A percentile compares a stretch with the other conserved stretches of the same genome.
phyloP scores from a whole-genome alignment of 2,329 filamentous ascomycete genomes.

The Aspergillus glaucus region DNA sequence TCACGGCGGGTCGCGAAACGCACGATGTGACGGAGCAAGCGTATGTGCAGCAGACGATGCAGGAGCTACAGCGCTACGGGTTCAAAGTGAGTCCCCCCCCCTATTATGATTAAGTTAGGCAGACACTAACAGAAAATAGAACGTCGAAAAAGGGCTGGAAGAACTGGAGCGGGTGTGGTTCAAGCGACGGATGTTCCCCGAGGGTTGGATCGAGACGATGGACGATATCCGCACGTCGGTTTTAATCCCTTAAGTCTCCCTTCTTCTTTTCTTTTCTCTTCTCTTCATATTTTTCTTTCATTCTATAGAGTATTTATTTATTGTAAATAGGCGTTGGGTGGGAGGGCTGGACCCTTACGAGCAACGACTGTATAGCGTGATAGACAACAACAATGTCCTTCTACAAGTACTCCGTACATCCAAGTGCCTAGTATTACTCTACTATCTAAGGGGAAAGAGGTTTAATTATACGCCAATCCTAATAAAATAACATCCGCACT shows the following conservation, averaged over 20 bases:
- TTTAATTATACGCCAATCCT: too few species aligned
- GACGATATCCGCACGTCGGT: constrained; percentile 28
- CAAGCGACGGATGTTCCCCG: constrained; percentile 26
- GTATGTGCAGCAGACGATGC: constrained; percentile 26
- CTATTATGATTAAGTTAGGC: not conserved
- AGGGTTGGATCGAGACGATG: constrained; percentile 27
- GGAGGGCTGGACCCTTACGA: not conserved
- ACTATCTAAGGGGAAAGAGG: too few species aligned
- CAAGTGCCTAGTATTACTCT: too few species aligned
- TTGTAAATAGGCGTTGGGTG: not conserved
- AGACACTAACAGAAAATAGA: constrained; percentile 7
- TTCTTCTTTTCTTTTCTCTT: not conserved
- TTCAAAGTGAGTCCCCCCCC: constrained; percentile 22
- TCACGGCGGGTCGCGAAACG: constrained; percentile 28
- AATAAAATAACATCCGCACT: too few species aligned
- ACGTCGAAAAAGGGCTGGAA: constrained; percentile 26
- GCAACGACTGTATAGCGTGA: not conserved
- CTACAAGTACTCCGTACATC: not conserved
- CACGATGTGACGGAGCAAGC: constrained; percentile 22
- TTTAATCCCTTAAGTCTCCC: constrained; percentile 20
- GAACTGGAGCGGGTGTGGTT: constrained; percentile 26
- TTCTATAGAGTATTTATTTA: not conserved
- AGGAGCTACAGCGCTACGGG: constrained; percentile 21
- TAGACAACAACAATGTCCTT: not conserved
- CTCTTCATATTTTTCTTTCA: not conserved